Base-by-base conservation (phyloP, 164 flowering plant species). In the Houttuynia cordata region DNA sequence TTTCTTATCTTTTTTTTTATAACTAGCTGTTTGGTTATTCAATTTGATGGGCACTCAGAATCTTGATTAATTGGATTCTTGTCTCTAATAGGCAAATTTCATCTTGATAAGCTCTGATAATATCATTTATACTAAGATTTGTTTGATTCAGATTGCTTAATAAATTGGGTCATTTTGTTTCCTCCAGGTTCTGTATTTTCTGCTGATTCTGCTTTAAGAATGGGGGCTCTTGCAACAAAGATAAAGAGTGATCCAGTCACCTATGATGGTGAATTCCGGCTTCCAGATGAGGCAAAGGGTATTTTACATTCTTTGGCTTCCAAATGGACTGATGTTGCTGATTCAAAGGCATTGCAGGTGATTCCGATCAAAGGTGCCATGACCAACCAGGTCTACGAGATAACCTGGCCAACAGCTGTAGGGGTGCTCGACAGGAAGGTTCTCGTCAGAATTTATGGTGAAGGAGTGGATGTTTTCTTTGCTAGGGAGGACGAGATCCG, bases 301-400 rank as follows among this genome's bases (percentile, higher is more conserved):
- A 71, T 78, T 25, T 67, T 89, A 15, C 71, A 68, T 10, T 73
- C 82, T 8, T 30, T 89, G 67, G 94, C 97, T 37, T 73, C 83
- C 13, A 57, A 67, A 0, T 89, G 92, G 96, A 75, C 58, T 8
- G 86, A 86, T 67, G 78, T 78, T 1, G 34, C 65, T 17, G 89
- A 83, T 72, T 40, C 80, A 10, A 75, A 74, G 24, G 75, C 78
- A 8, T 58, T 89, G 64, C 77, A 85, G 65, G 82, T 89, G 57
- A 64, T 81, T 51, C 89, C 69, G 30, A 67, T 89, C 1, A 86
- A 83, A 62, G 94, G 94, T 17, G 94, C 97, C n/a, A 84, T 89
- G 97, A 87, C 97, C 22, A 89, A 89, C 66, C 75, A 85, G 73
- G 91, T 89, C 13, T 89, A 72, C 62, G 81, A 86, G 67, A 84